A percentile compares a stretch with the other conserved stretches of the same genome.
phyloP scores from a whole-genome alignment of 176 grass and related monocot genomes.

The Musa schizocarpa region DNA sequence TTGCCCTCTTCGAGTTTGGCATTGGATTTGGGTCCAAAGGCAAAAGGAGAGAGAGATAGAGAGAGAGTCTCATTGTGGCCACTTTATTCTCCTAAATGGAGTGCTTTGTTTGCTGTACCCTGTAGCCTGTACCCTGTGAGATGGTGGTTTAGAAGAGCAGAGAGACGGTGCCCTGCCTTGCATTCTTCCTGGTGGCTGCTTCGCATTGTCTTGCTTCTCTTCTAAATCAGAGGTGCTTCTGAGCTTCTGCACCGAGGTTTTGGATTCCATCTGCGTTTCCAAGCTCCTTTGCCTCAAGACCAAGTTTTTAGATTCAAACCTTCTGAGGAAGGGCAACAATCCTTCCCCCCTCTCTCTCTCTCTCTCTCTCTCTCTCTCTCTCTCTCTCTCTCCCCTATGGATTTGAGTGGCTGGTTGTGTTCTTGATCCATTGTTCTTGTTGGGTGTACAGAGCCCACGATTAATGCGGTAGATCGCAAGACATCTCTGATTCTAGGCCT shows the following conservation, averaged over 20 bases:
- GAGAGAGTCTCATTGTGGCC: constrained; percentile 14
- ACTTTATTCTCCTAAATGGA: constrained; percentile 55
- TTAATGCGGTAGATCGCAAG: not conserved
- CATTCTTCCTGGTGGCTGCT: not conserved
- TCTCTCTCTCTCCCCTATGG: not conserved
- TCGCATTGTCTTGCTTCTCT: constrained; percentile 7
- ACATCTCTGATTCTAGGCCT: not conserved
- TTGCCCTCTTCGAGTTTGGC: constrained; percentile 10
- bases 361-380: too few species aligned
- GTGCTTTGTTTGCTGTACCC: constrained; percentile 3
- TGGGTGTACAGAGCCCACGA: not conserved
- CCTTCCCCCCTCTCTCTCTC: not conserved
- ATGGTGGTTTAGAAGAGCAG: constrained; percentile 3
- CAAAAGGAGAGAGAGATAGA: constrained; percentile 7
- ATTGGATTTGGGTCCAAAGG: constrained; percentile 48
- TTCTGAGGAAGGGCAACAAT: not conserved
- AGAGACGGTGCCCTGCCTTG: not conserved
- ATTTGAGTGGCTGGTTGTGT: not conserved
- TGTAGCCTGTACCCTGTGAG: constrained; percentile 4
- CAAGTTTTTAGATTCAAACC: constrained; percentile 23
- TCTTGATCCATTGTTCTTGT: not conserved
- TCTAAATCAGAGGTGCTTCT: not conserved
- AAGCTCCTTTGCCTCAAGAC: not conserved
- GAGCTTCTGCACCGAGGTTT: not conserved
- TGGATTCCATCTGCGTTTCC: not conserved